Percentiles rank a stretch among this genome's conserved stretches.
phyloP scores from a whole-genome alignment of 2,329 filamentous ascomycete genomes.

The Clarireedia monteithiana region DNA sequence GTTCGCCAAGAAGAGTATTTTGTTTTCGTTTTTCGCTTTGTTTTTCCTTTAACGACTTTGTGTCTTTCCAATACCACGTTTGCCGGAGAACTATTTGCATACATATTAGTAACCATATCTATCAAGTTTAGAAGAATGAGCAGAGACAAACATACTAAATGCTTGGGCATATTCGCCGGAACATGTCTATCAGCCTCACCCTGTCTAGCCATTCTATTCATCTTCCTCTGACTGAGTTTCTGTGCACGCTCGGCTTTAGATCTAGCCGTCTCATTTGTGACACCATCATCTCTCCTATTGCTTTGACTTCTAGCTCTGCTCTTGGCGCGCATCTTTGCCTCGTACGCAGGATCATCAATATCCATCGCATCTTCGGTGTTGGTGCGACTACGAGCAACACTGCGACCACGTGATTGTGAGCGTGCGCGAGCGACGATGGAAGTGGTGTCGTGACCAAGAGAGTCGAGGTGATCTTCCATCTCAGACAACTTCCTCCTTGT shows the following conservation, averaged over 20 bases:
- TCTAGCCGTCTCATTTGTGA: conserved; percentile 57
- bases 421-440: conserved; percentile 67
- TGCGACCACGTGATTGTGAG: conserved; percentile 63
- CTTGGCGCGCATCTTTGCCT: conserved; percentile 60
- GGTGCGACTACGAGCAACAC: conserved; percentile 52
- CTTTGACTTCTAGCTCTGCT: conserved; percentile 60
- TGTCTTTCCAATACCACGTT: conserved; percentile 90
- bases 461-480: conserved; percentile 79
- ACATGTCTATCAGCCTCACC: conserved; percentile 94
- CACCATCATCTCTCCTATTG: conserved; percentile 71
- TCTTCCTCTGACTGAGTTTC: conserved; percentile 93
- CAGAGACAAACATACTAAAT: conserved; percentile 62
- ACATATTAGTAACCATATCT: conserved; percentile 26
- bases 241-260: conserved; percentile 77
- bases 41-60: conserved; percentile 48
- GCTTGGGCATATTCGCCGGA: conserved; percentile 74
- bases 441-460: conserved; percentile 76
- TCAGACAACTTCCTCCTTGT: conserved; percentile 77
- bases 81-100: conserved; percentile 63
- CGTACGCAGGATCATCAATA: conserved; percentile 48
- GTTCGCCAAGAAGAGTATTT: too few species aligned
- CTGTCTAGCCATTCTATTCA: conserved; percentile 96
- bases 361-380: conserved; percentile 71
- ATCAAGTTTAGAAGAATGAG: background rate
- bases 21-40: background rate